Conservation (phyloP, 1,284 basidiomycete genomes). For the Pseudozyma tsukubaensis region DNA sequence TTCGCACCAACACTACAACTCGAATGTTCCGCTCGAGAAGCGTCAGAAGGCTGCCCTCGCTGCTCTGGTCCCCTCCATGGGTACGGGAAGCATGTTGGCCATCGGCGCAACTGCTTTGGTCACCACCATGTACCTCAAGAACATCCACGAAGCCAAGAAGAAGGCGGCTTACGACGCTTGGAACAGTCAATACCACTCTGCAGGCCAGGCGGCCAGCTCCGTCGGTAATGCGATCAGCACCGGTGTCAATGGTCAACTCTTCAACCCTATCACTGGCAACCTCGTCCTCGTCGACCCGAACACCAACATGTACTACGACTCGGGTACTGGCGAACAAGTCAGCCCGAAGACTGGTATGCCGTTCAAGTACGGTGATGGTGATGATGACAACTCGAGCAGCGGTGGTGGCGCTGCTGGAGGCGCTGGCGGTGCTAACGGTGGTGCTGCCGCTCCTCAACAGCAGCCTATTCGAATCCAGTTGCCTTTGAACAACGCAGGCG, state of each 20-base stretch:
- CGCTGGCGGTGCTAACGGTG: neutral
- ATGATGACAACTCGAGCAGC: neutral
- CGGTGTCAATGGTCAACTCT: slow-evolving; percentile 35
- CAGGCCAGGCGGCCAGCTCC: slow-evolving; percentile 29
- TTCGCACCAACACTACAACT: too few species aligned
- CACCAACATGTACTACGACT: slow-evolving; percentile 33
- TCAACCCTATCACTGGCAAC: slow-evolving; percentile 41
- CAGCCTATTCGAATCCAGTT: slow-evolving; percentile 1
- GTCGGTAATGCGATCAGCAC: slow-evolving; percentile 41
- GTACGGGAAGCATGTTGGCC: slow-evolving; percentile 1
- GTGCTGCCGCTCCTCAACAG: neutral
- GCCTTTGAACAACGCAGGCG: slow-evolving; percentile 17
- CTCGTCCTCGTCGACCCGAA: slow-evolving; percentile 31
- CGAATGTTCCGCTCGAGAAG: slow-evolving; percentile 10
- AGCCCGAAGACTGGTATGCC: slow-evolving; percentile 43
- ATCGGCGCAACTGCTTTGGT: slow-evolving; percentile 13
- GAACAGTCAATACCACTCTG: slow-evolving; percentile 23
- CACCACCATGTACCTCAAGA: slow-evolving; percentile 24
- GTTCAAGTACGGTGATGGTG: slow-evolving; percentile 11
- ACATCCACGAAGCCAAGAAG: slow-evolving; percentile 26
- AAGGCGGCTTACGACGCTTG: slow-evolving; percentile 3
- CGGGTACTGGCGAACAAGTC: slow-evolving; percentile 34
- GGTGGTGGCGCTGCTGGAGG: neutral
- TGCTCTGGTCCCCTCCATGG: slow-evolving; percentile 16
- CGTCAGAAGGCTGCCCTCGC: neutral